These are phyloP conservation scores for Penicillium vulpinum DNA, from an alignment of 2,329 filamentous ascomycete species.

Conservation along the genomic window DNA sequence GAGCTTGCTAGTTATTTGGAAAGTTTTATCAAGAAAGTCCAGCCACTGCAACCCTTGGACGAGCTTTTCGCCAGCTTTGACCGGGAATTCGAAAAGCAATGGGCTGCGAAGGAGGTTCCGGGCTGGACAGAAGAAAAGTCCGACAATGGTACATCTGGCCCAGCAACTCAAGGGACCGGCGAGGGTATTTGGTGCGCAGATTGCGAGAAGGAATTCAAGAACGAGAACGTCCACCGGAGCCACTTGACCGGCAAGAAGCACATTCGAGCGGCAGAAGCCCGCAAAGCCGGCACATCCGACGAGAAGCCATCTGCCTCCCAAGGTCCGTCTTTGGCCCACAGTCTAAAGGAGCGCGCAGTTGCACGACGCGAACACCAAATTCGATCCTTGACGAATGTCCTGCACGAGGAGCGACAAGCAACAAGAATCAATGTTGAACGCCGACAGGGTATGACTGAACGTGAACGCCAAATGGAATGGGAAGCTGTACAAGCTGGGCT, in stretches of 20 bases:
- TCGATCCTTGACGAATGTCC: conserved; percentile 73
- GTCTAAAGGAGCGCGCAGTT: conserved; percentile 83
- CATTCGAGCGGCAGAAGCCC: conserved; percentile 73
- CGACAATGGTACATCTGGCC: conserved; percentile 42
- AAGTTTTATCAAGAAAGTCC: conserved; percentile 78
- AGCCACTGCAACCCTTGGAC: conserved; percentile 82
- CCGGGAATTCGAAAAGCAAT: conserved; percentile 77
- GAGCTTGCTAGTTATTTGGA: conserved; percentile 81
- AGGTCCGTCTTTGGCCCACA: conserved; percentile 34
- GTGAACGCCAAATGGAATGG: conserved; percentile 89
- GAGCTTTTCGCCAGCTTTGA: conserved; percentile 75
- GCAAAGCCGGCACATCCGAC: conserved; percentile 48
- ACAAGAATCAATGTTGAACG: conserved; percentile 94
- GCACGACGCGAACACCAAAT: conserved; percentile 86
- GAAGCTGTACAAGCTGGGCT: conserved; percentile 75
- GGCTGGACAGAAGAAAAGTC: conserved; percentile 69
- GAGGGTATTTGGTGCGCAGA: conserved; percentile 85
- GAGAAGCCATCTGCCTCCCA: conserved; percentile 29
- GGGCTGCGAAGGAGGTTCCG: conserved; percentile 75
- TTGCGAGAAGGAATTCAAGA: conserved; percentile 93
- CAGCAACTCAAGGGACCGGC: conserved; percentile 55
- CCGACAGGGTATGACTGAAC: conserved; percentile 95
- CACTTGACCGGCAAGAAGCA: conserved; percentile 93
- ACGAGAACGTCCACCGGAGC: conserved; percentile 88
- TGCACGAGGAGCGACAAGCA: conserved; percentile 84